Evolutionary conservation across 345 rosid genomes (phyloP), one percentile per base, ranked within the genome.

Genomic region (Erysimum cheiranthoides): DNA sequence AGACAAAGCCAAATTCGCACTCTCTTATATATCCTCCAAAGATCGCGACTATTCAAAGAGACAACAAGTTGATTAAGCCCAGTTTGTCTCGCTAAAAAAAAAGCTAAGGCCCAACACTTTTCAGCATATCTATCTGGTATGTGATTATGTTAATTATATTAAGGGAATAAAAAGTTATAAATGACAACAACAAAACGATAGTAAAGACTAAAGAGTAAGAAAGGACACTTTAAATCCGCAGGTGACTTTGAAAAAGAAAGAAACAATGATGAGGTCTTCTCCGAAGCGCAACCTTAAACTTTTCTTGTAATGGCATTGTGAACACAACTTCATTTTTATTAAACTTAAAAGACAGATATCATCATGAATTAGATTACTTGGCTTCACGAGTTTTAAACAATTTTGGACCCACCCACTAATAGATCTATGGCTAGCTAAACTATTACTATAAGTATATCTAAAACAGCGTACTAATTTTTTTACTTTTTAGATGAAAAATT

Each of bases 341-440:
- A 42, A 42, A 69, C 63, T 68, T 60, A 76, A 60, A 67, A 75
- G 61, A 61, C 62, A 76, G 4, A 76, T 52, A 62, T 61, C 40
- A 62, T 77, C 45, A 56, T 77, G 47, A 46, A 38, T 67, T 61
- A 69, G 57, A 61, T 76, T 76, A 70, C 76, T 63, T 64, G 60
- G 30, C 76, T 77, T 71, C 76, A 64, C 72, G 80, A 77, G 76
- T 64, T 77, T 61, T 36, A 70, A 35, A 77, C 67, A 71, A 16
- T 54, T 71, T 57, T 70, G 76, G 76, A 77, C 76, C 80, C 76
- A 71, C 72, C 66, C 67, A 70, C 61, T 77, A 36, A 35, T 70
- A 14, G 1, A 35, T 49, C 28, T 21, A 66, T 36, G 60, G 40
- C 69, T 39, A 49, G 43, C 61, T 51, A 40, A 76, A 51, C 54